Conservation (phyloP, 257 asterid genomes). For the Plantago elongata region DNA sequence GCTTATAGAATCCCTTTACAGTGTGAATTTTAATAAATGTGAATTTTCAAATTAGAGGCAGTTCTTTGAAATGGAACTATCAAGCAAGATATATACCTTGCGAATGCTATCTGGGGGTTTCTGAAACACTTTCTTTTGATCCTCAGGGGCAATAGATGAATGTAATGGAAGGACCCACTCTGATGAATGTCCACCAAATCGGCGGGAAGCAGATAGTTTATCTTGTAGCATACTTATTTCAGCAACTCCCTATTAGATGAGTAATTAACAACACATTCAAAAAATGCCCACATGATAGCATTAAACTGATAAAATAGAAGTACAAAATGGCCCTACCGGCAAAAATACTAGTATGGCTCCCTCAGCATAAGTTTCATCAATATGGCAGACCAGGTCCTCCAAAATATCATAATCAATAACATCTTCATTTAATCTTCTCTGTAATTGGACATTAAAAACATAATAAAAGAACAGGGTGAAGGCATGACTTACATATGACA, state of each 20-base stretch:
- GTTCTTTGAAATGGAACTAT: conserved; percentile 7
- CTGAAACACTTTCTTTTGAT: conserved; percentile 83
- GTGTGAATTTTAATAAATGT: no score
- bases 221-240: conserved; percentile 77
- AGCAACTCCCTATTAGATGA: conserved; percentile 71
- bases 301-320: conserved; percentile 15
- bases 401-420: conserved; percentile 85
- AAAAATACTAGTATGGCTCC: conserved; percentile 88
- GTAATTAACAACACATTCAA: conserved; percentile 10
- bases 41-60: not conserved
- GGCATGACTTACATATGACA: conserved; percentile 9
- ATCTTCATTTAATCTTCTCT: conserved; percentile 91
- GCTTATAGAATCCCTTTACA: no score
- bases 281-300: conserved; percentile 3
- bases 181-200: conserved; percentile 76
- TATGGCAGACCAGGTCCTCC: conserved; percentile 88
- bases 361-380: conserved; percentile 70
- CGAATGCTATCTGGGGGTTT: conserved; percentile 86
- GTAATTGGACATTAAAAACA: conserved; percentile 27
- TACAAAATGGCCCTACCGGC: conserved; percentile 50
- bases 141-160: conserved; percentile 90
- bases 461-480: conserved; percentile 9
- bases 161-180: conserved; percentile 96
- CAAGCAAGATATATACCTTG: conserved; percentile 44
- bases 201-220: conserved; percentile 66